Evolutionary conservation across 768 basidiomycete genomes (phyloP).

Genomic region (Pholiota microspora): DNA sequence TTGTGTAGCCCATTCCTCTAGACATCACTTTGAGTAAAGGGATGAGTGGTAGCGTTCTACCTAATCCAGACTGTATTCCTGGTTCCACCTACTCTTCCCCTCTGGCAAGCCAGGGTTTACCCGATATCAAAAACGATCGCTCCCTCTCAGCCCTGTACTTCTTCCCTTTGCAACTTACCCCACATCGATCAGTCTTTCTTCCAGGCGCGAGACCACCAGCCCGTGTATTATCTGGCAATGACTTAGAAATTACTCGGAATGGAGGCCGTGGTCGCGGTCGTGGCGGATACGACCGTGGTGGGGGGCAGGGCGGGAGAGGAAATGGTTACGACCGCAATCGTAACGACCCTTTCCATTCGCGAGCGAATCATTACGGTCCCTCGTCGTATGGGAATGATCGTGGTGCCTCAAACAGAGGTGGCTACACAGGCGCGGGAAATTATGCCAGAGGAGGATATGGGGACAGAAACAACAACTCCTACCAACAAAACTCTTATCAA

Average conservation of each 20-base stretch:
- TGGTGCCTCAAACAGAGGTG: conserved; percentile 21
- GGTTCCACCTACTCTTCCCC: conserved; percentile 88
- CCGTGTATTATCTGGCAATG: conserved; percentile 61
- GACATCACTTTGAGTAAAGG: conserved; percentile 71
- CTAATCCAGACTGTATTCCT: conserved; percentile 87
- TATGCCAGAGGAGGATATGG: conserved; percentile 31
- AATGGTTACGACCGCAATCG: conserved; percentile 32
- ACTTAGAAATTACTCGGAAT: conserved; percentile 66
- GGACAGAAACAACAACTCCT: conserved; percentile 25
- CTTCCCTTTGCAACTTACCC: conserved; percentile 84
- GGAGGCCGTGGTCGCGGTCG: conserved; percentile 57
- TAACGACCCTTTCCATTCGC: conserved; percentile 48
- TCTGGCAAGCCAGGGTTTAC: conserved; percentile 53
- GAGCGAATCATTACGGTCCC: conserved; percentile 35
- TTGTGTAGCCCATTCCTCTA: conserved; percentile 66
- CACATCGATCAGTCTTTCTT: conserved; percentile 83
- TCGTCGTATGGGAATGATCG: conserved; percentile 30
- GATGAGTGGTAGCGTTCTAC: conserved; percentile 74
- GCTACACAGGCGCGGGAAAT: no score
- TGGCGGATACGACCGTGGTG: conserved; percentile 38
- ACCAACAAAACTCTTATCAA: conserved; percentile 34
- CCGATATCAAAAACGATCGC: conserved; percentile 84
- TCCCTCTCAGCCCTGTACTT: conserved; percentile 85
- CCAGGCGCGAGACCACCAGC: conserved; percentile 63
- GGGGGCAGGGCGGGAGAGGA: conserved; percentile 34